These are phyloP conservation scores for Taphrina sp. DNA, from an alignment of 1,139 yeast species.

Conservation along the genomic window DNA sequence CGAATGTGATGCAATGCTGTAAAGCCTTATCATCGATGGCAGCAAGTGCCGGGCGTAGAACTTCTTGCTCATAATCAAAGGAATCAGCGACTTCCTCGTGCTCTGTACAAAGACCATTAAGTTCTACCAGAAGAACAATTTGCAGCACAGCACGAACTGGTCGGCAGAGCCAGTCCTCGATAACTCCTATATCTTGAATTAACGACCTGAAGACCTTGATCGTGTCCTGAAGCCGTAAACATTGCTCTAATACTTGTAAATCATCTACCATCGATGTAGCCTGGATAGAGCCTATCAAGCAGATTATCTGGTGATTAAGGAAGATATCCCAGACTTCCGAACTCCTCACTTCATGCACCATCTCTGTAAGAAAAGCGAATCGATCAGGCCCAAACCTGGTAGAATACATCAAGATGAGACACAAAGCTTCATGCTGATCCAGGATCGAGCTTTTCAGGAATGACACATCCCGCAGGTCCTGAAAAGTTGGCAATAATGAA, in stretches of 20 bases:
- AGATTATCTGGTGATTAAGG: neutral
- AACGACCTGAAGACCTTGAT: neutral
- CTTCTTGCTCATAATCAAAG: conserved; percentile 49
- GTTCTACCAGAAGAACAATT: conserved; percentile 61
- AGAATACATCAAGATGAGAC: neutral
- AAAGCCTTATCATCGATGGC: conserved; percentile 71
- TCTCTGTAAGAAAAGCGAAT: neutral
- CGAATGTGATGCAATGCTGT: conserved; percentile 67
- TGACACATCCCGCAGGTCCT: neutral
- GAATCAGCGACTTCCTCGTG: conserved; percentile 41
- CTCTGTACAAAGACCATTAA: conserved; percentile 70
- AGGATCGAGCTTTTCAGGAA: conserved; percentile 5
- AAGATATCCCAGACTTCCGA: conserved; percentile 5
- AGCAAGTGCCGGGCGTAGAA: conserved; percentile 48
- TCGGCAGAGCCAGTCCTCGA: conserved; percentile 41
- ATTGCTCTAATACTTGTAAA: conserved; percentile 29
- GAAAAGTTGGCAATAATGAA: neutral
- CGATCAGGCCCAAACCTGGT: neutral
- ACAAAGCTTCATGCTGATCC: conserved; percentile 13
- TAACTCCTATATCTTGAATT: conserved; percentile 25
- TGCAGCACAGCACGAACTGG: conserved; percentile 57
- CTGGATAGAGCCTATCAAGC: conserved; percentile 1
- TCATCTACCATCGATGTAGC: conserved; percentile 35
- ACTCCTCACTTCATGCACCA: neutral
- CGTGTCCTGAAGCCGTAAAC: conserved; percentile 6